Base-by-base conservation (phyloP, 2,329 filamentous ascomycete species). In the Paradendryphiella salina region DNA sequence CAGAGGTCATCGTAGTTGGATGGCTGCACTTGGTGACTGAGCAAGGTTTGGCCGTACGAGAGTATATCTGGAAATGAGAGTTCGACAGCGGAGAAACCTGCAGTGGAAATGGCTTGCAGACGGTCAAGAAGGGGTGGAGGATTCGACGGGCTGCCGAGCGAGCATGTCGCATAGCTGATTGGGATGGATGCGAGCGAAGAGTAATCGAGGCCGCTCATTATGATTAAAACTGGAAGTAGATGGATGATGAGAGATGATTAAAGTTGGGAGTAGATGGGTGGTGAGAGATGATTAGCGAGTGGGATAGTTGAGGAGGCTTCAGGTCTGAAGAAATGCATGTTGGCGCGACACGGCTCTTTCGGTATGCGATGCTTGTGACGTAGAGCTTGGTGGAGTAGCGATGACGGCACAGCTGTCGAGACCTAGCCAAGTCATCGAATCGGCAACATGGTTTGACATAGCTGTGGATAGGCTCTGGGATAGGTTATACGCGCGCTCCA, bases 31-130 rank as follows among this genome's bases (percentile, higher is more conserved):
- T 82, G 71, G 13, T 78, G 73, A 26, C 78, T 73, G 11, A 80
- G 75, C 3, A 83, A 69, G 3, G 79, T 71, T 3, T 75, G 75
- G 3, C 83, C 86, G 59, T 87, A 89, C 5, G 80, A 73, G 9
- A 86, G 70, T 2, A 93, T 82, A 59, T 92, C 87, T 0, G 87
- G 85, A 74, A 91, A 89, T 0, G 85, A 85, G 6, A 92, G 81
- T 71, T 92, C 89, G 51, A 92, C 85, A 11, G 80, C 86, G 9
- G 79, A 74, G 68, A 90, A 90, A 2, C 85, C 85, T 1, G 82
- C 84, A 1, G 76, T 74, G n/a, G 83, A 76, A 58, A 90, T 84
- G 34, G 84, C 83, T 35, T 80, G 72, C 9, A 88, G 76, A 57
- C 85, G 86, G 35, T 82, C 75, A 32, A 81, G 81, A 0, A 88